These are phyloP conservation scores for Maudiozyma bulderi DNA, from an alignment of 805 yeast genomes.

Conservation along the genomic window DNA sequence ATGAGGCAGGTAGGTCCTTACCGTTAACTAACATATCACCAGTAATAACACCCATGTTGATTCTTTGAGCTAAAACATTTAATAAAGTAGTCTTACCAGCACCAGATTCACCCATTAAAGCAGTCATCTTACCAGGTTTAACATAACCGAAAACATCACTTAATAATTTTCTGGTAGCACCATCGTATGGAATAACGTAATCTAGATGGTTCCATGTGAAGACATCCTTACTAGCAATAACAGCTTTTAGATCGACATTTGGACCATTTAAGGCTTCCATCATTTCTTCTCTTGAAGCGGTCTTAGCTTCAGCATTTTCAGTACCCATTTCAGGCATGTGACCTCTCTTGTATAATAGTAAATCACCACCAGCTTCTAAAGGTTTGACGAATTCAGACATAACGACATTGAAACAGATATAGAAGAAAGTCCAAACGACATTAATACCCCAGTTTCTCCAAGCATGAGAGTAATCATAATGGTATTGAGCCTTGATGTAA, in stretches of 20 bases:
- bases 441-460: conserved; percentile 59
- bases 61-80: conserved; percentile 63
- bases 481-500: conserved; percentile 33
- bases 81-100: conserved; percentile 78
- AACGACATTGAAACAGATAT: conserved; percentile 28
- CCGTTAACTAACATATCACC: conserved; percentile 71
- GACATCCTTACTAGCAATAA: conserved; percentile 37
- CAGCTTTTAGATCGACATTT: conserved; percentile 24
- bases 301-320: conserved; percentile 30
- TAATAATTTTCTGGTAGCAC: conserved; percentile 47
- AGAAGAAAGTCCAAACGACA: conserved; percentile 37
- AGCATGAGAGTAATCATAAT: conserved; percentile 36
- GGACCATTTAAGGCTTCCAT: conserved; percentile 29
- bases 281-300: conserved; percentile 33
- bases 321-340: conserved; percentile 29
- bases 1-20: conserved; percentile 45
- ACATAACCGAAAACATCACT: conserved; percentile 60
- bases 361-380: conserved; percentile 33
- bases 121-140: conserved; percentile 73
- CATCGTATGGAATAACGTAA: conserved; percentile 54
- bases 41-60: conserved; percentile 59
- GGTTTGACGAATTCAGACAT: conserved; percentile 32
- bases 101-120: conserved; percentile 80
- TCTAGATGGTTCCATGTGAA: conserved; percentile 67
- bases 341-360: conserved; percentile 38